A percentile compares a stretch with the other conserved stretches of the same genome.
These are phyloP conservation scores for Phytophthora quininea DNA, from an alignment of 352 stramenopile species.

Conservation along the genomic window DNA sequence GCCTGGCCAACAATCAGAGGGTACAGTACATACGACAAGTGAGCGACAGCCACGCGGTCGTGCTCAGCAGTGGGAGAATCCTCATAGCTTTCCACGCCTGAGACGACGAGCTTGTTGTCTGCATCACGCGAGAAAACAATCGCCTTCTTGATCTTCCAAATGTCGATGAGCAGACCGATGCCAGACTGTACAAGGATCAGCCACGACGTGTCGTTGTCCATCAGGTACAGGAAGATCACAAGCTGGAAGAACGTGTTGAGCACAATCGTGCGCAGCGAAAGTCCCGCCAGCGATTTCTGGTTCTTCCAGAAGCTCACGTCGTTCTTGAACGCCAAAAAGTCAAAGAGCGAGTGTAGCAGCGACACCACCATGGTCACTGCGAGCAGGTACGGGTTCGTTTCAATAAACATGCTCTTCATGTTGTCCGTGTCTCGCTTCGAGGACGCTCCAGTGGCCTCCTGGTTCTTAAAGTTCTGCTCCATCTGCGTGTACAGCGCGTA, in stretches of 20 bases:
- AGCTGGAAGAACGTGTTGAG: slow-evolving; percentile 97
- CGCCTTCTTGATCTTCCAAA: slow-evolving; percentile 95
- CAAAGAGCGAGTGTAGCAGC: slow-evolving; percentile 97
- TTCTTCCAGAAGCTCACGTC: slow-evolving; percentile 99
- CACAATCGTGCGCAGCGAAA: slow-evolving; percentile 94
- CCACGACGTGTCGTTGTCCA: slow-evolving; percentile 97
- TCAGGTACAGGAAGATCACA: slow-evolving; percentile 97
- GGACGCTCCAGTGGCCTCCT: slow-evolving; percentile 92
- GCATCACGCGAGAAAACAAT: slow-evolving; percentile 83
- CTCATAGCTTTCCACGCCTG: slow-evolving; percentile 85
- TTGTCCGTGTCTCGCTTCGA: slow-evolving; percentile 90
- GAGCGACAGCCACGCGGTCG: slow-evolving; percentile 83
- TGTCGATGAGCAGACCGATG: slow-evolving; percentile 85
- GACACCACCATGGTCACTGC: slow-evolving; percentile 95
- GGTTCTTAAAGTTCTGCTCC: slow-evolving; percentile 91
- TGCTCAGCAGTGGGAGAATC: slow-evolving; percentile 83
- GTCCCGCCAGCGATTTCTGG: slow-evolving; percentile 96
- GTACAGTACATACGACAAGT: slow-evolving; percentile 87
- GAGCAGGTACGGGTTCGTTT: slow-evolving; percentile 98
- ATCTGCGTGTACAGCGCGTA: slow-evolving; percentile 95
- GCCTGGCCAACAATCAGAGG: slow-evolving; percentile 93
- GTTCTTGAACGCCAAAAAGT: slow-evolving; percentile 99
- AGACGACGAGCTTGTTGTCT: slow-evolving; percentile 83
- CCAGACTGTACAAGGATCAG: slow-evolving; percentile 93
- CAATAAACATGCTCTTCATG: slow-evolving; percentile 96